Evolutionary conservation across 345 rosid genomes (phyloP).

Genomic region (Fremontodendron californicum): DNA sequence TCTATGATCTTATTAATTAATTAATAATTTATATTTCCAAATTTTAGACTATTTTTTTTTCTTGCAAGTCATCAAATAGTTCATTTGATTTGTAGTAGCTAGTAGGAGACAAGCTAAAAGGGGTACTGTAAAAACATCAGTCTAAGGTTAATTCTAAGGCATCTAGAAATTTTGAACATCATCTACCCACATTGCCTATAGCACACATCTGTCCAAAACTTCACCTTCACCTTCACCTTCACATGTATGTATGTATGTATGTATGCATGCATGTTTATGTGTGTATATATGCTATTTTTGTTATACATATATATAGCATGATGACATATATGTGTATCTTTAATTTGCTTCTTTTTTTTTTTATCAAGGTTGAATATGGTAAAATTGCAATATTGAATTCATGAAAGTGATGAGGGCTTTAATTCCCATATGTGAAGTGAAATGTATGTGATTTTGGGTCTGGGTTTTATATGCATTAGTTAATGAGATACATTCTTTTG

Average conservation of each 20-base stretch:
- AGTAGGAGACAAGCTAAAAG: background rate
- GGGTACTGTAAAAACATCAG: background rate
- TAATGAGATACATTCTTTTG: no score
- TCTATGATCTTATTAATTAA: background rate
- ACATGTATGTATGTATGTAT: background rate
- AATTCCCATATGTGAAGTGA: background rate
- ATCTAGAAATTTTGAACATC: background rate
- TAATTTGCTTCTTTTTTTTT: background rate
- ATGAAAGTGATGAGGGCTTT: background rate
- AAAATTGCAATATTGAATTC: background rate
- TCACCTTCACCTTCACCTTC: background rate
- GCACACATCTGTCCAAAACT: background rate
- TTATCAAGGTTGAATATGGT: background rate
- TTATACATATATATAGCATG: background rate
- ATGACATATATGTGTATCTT: background rate
- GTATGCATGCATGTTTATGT: background rate
- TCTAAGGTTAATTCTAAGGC: background rate
- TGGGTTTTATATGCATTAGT: background rate
- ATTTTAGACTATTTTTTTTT: background rate
- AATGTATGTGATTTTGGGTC: background rate
- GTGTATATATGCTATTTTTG: background rate
- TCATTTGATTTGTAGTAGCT: background rate
- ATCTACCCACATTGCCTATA: no score
- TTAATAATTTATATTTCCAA: conserved; percentile 5
- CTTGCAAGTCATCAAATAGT: background rate